These are phyloP conservation scores for Syzygium syzygioides DNA, from an alignment of 441 rosid species.

Conservation along the genomic window DNA sequence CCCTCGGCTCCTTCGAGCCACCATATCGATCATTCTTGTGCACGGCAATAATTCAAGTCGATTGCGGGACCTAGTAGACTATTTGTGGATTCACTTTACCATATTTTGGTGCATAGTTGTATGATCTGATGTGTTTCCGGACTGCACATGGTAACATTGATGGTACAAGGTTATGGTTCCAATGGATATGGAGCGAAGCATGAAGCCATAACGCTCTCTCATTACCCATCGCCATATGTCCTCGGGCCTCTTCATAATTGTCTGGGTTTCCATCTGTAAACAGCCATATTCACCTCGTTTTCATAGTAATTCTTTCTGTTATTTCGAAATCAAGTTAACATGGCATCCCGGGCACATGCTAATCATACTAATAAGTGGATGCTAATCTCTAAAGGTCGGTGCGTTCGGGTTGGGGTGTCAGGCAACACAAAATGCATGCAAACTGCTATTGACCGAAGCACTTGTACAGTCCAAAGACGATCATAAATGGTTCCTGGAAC, in stretches of 20 bases:
- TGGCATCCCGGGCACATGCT: neutral
- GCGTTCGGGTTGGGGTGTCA: rapidly evolving
- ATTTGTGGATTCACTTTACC: neutral
- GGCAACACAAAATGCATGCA: neutral
- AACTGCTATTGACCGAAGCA: neutral
- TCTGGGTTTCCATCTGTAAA: neutral
- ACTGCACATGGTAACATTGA: neutral
- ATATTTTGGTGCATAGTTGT: neutral
- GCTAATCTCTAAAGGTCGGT: neutral
- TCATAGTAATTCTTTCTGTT: neutral
- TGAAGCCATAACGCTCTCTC: neutral
- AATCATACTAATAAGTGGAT: neutral
- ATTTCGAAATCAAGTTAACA: neutral
- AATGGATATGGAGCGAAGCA: neutral
- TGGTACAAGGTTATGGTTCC: neutral
- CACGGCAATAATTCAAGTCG: neutral
- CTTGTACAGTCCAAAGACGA: neutral
- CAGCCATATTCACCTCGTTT: neutral
- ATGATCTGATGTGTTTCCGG: neutral
- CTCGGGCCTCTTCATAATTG: neutral
- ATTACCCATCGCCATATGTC: neutral
- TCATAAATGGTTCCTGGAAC: neutral
- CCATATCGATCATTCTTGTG: neutral
- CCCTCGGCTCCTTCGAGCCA: neutral
- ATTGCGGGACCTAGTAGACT: neutral